phyloP scores from a whole-genome alignment of 2,329 filamentous ascomycete species.

The Ophiostoma montium region DNA sequence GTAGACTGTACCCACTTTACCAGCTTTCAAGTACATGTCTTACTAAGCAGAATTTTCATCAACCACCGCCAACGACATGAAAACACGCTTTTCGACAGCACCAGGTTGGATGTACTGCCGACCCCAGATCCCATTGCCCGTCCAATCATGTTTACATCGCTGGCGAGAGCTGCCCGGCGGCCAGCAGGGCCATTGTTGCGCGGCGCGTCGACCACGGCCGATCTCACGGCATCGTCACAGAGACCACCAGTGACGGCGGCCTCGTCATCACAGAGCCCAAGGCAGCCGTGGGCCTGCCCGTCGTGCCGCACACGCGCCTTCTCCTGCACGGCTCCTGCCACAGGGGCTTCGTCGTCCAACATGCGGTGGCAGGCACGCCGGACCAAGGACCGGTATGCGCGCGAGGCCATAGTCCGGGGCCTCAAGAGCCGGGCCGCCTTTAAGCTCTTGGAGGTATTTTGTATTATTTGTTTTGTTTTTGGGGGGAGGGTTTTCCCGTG shows the following conservation, averaged over 20 bases:
- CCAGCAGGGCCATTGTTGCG: too few species aligned
- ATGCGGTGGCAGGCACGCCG: constrained; percentile 72
- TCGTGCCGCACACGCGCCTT: not conserved
- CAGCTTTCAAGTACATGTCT: too few species aligned
- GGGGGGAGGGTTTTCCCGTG: too few species aligned
- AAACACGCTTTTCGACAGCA: too few species aligned
- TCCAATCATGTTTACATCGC: not conserved
- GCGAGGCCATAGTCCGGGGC: constrained; percentile 61
- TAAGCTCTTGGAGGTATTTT: constrained; percentile 66
- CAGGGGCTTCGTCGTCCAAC: constrained; percentile 40
- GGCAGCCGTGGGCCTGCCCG: not conserved
- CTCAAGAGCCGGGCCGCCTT: constrained; percentile 87
- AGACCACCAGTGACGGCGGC: not conserved
- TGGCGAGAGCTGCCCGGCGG: too few species aligned
- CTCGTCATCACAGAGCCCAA: not conserved
- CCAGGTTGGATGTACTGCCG: too few species aligned
- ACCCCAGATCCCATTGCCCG: too few species aligned
- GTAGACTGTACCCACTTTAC: too few species aligned
- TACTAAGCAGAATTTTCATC: too few species aligned
- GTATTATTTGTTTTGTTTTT: not conserved
- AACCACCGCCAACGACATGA: too few species aligned
- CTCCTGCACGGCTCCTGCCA: not conserved
- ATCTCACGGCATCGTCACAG: not conserved
- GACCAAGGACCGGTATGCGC: constrained; percentile 54
- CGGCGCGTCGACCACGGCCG: too few species aligned